Evolutionary conservation across 208 protist species (phyloP).

Genomic region (Acanthamoeba triangularis): DNA sequence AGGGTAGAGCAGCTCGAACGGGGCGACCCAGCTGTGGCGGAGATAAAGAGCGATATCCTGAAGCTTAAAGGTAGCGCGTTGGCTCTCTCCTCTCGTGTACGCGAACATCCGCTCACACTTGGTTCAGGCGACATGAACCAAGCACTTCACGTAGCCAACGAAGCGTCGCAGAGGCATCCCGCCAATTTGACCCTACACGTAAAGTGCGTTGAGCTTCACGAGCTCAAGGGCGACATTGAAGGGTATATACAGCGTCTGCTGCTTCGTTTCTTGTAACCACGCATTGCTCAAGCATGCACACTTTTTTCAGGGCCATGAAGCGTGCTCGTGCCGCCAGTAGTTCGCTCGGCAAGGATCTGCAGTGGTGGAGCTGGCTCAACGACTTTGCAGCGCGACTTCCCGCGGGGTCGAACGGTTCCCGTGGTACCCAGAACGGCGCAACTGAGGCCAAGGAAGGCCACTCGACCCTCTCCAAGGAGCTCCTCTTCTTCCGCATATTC

Average conservation of each 20-base stretch:
- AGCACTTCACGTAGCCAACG: not conserved
- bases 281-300: not conserved
- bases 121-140: not conserved
- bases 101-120: not conserved
- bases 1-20: conserved; percentile 3
- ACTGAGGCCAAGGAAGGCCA: not conserved
- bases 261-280: not conserved
- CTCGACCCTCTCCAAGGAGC: not conserved
- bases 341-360: not conserved
- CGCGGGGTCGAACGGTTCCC: not conserved
- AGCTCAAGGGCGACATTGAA: not conserved
- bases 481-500: conserved; percentile 51
- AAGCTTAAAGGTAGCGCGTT: not conserved
- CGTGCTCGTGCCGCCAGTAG: not conserved
- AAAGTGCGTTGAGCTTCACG: not conserved
- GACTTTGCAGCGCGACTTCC: not conserved
- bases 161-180: not conserved
- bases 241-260: not conserved
- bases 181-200: not conserved
- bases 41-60: not conserved
- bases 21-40: not conserved
- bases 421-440: not conserved
- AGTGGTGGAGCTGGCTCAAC: conserved; percentile 15
- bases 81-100: too few relatives aligned
- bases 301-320: not conserved